Percentiles rank a stretch among this genome's conserved stretches.
phyloP scores from a whole-genome alignment of 2,329 filamentous ascomycete species.

The Bipolaris bicolor region DNA sequence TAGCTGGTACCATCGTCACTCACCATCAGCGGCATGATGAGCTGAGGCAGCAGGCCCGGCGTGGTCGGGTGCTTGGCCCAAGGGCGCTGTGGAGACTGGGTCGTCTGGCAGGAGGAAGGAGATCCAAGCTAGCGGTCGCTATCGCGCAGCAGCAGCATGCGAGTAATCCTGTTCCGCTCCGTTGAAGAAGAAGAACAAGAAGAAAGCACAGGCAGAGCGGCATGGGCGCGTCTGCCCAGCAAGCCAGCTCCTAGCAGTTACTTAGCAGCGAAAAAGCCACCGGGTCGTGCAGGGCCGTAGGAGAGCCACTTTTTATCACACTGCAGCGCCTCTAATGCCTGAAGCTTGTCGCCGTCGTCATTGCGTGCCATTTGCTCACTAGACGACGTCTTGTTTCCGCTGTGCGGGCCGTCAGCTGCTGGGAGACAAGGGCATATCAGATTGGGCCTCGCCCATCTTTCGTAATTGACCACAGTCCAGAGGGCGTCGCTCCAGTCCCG shows the following conservation, averaged over 20 bases:
- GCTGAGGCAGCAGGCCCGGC: slow-evolving; percentile 15
- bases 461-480: slow-evolving; percentile 17
- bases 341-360: slow-evolving; percentile 21
- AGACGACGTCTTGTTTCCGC: slow-evolving; percentile 22
- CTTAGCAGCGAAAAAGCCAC: slow-evolving; percentile 18
- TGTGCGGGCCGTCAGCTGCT: slow-evolving; percentile 32
- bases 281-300: slow-evolving; percentile 18
- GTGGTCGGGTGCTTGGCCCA: slow-evolving; percentile 21
- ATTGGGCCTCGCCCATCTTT: slow-evolving; percentile 22
- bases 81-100: slow-evolving; percentile 20
- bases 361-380: slow-evolving; percentile 26
- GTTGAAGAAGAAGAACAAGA: slow-evolving; percentile 6
- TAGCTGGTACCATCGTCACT: too few species aligned
- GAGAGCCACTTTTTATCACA: slow-evolving; percentile 21
- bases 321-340: slow-evolving; percentile 20
- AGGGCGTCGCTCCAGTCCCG: not conserved
- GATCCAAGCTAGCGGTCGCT: slow-evolving; percentile 31
- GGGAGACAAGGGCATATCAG: slow-evolving; percentile 20
- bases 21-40: not conserved
- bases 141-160: slow-evolving; percentile 31
- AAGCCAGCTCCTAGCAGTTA: too few species aligned
- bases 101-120: slow-evolving; percentile 27
- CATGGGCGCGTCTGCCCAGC: not conserved
- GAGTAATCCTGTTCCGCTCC: slow-evolving; percentile 29
- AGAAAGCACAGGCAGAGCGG: not conserved